phyloP scores from a whole-genome alignment of 202 grass and related monocot species.

The Carex sylvatica region DNA sequence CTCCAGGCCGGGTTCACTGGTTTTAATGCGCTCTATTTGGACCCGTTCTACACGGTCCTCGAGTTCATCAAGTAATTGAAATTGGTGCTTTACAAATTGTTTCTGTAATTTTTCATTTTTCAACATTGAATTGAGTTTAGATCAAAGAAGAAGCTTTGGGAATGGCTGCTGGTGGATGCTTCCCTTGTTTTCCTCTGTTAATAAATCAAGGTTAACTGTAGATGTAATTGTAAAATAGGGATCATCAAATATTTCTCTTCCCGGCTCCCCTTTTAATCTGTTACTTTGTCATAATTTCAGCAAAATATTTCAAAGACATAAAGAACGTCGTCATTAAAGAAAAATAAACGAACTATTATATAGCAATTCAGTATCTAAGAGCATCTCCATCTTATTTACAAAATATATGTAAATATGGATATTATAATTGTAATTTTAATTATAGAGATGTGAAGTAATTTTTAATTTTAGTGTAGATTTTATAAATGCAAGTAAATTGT shows the following conservation, averaged over 20 bases:
- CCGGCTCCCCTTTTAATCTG: background rate
- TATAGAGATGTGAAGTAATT: too few species aligned
- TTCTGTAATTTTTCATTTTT: background rate
- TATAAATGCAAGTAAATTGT: too few species aligned
- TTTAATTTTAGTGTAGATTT: too few species aligned
- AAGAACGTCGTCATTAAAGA: too few species aligned
- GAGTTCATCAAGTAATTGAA: constrained; percentile 33
- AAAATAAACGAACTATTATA: too few species aligned
- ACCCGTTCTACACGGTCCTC: constrained; percentile 68
- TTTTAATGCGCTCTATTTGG: constrained; percentile 60
- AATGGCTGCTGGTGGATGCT: background rate
- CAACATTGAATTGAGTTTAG: background rate
- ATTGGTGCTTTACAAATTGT: too few species aligned
- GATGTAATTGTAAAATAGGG: background rate
- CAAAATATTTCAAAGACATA: too few species aligned
- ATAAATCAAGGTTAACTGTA: background rate
- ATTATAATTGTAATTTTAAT: too few species aligned
- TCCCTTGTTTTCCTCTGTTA: background rate
- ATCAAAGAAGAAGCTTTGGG: background rate
- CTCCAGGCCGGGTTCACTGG: constrained; percentile 38
- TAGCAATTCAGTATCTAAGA: too few species aligned
- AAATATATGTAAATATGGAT: too few species aligned
- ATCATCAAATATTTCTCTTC: background rate
- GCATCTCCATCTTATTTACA: too few species aligned
- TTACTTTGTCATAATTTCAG: background rate